phyloP scores from a whole-genome alignment of 306 rosid species.

The Biancaea sappan region DNA sequence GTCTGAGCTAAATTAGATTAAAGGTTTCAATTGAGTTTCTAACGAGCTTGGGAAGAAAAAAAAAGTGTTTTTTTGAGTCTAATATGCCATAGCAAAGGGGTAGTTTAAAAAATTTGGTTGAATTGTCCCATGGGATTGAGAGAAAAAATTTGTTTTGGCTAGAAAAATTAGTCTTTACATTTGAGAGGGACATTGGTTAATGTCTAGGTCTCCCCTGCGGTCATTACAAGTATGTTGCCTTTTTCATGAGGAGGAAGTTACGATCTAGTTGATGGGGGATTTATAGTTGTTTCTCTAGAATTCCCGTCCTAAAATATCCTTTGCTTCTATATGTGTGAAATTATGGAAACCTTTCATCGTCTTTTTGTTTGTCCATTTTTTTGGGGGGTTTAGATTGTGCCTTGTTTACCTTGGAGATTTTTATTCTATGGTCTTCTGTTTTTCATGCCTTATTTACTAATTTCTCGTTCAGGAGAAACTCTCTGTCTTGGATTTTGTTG shows the following conservation, averaged over 20 bases:
- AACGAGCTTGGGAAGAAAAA: neutral
- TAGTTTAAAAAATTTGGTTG: neutral
- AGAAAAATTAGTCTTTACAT: neutral
- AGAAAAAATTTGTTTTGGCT: neutral
- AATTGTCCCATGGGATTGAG: no score
- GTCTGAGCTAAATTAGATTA: neutral
- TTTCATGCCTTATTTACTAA: conserved; percentile 14
- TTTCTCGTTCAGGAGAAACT: conserved; percentile 59
- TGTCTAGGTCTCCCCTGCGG: neutral
- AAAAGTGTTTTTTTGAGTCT: neutral
- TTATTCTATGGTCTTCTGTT: neutral
- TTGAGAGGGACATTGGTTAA: conserved; percentile 5
- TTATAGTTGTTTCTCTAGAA: neutral
- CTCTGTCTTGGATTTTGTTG: conserved; percentile 74
- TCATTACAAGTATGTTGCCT: conserved; percentile 10
- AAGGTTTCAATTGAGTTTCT: neutral
- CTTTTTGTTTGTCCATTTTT: conserved; percentile 12
- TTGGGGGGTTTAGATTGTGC: no score
- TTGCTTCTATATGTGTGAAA: neutral
- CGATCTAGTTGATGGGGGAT: neutral
- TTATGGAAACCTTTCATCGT: neutral
- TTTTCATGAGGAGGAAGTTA: neutral
- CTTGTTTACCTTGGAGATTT: neutral
- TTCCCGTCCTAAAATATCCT: neutral
- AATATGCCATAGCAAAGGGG: neutral